Evolutionary conservation across 352 stramenopile species (phyloP).

Genomic region (Pilasporangium apinafurcum): DNA sequence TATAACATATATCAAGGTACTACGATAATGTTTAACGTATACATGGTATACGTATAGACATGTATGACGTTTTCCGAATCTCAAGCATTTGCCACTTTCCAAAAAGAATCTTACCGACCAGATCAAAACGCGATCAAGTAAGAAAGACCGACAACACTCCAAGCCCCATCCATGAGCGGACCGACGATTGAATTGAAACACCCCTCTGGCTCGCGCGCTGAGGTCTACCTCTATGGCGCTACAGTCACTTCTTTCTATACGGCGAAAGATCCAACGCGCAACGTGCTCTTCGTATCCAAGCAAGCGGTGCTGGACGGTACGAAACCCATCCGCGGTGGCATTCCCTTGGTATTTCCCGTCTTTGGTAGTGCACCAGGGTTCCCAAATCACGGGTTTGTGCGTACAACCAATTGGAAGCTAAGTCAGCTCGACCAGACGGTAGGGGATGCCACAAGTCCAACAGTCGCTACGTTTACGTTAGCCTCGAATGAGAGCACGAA

Average conservation of each 20-base stretch:
- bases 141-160: too few relatives aligned
- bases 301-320: constrained; percentile 86
- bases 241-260: constrained; percentile 87
- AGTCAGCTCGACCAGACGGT: constrained; percentile 31
- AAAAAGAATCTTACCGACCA: too few relatives aligned
- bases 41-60: too few relatives aligned
- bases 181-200: constrained; percentile 49
- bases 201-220: constrained; percentile 53
- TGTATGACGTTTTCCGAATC: too few relatives aligned
- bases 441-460: constrained; percentile 31
- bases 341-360: constrained; percentile 95
- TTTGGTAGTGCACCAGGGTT: constrained; percentile 88
- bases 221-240: constrained; percentile 89
- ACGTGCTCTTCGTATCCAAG: constrained; percentile 91
- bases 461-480: constrained; percentile 60
- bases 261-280: constrained; percentile 51
- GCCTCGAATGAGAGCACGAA: constrained; percentile 28
- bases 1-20: too few relatives aligned
- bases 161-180: too few relatives aligned
- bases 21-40: too few relatives aligned
- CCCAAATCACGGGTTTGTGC: constrained; percentile 93
- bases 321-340: constrained; percentile 94
- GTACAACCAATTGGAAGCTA: constrained; percentile 67
- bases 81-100: too few relatives aligned
- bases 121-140: too few relatives aligned